These are phyloP conservation scores for Aegilops umbellulata DNA, from an alignment of 176 grass and related monocot genomes.

Conservation along the genomic window DNA sequence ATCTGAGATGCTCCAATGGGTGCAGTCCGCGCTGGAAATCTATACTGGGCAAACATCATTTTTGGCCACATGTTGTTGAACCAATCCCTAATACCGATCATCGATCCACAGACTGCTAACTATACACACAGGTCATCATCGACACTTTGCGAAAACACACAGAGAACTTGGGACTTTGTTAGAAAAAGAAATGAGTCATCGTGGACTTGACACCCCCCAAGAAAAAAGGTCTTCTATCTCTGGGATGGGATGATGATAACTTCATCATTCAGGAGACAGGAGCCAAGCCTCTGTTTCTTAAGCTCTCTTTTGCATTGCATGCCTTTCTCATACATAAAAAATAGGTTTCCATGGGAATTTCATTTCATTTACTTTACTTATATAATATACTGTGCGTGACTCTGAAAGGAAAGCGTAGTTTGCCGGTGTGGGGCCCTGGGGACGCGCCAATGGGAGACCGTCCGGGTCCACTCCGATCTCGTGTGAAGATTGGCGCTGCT, in stretches of 20 bases:
- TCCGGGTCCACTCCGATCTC: neutral
- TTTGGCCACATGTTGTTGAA: constrained; percentile 20
- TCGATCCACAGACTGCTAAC: constrained; percentile 14
- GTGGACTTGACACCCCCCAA: constrained; percentile 11
- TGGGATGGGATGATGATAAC: too few relatives aligned
- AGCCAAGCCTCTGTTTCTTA: neutral
- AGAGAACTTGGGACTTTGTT: too few relatives aligned
- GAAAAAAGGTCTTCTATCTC: constrained; percentile 11
- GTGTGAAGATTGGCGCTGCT: constrained; percentile 25
- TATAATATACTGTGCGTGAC: neutral
- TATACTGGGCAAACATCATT: constrained; percentile 14
- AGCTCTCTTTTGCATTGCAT: neutral
- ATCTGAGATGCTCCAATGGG: constrained; percentile 8
- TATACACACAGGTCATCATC: neutral
- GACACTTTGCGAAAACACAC: neutral
- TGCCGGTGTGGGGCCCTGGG: neutral
- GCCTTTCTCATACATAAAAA: too few relatives aligned
- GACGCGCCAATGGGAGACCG: constrained; percentile 21
- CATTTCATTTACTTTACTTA: too few relatives aligned
- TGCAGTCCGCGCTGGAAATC: constrained; percentile 45
- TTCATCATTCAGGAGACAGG: neutral
- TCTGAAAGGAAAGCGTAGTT: constrained; percentile 17
- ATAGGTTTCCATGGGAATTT: too few relatives aligned
- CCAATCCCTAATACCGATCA: neutral
- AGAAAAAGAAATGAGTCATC: neutral